A percentile compares a stretch with the other conserved stretches of the same genome.
phyloP scores from a whole-genome alignment of 1,284 basidiomycete species.

The Volvariella surrecta region DNA sequence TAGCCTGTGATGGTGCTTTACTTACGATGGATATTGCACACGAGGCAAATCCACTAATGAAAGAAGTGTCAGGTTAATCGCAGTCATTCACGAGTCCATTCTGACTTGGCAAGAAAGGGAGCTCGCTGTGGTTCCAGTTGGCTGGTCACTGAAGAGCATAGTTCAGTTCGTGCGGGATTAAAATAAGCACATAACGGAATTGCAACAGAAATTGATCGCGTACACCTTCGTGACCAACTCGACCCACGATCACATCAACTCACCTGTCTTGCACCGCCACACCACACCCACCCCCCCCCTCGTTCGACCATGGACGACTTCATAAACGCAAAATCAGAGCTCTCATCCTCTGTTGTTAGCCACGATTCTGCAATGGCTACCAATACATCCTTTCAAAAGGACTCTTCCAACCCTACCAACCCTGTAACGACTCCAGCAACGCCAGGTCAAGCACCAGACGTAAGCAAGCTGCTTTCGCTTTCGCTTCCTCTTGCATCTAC shows the following conservation, averaged over 20 bases:
- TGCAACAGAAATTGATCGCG: no score
- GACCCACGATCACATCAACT: background rate
- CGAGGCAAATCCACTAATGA: no score
- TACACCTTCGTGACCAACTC: no score
- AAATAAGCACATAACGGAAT: no score
- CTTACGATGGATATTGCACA: no score
- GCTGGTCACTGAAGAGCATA: no score
- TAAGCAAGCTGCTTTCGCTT: background rate
- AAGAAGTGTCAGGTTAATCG: no score
- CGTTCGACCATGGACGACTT: constrained; percentile 24
- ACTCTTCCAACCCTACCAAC: constrained; percentile 14
- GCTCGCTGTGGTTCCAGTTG: no score
- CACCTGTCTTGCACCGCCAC: background rate
- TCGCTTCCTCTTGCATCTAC: background rate
- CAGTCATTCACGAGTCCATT: no score
- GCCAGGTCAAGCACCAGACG: background rate
- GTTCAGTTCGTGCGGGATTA: no score
- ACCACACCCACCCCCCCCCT: background rate
- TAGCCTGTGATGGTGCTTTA: no score
- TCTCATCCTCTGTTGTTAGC: constrained; percentile 29
- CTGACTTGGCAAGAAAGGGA: no score
- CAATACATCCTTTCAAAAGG: constrained; percentile 28
- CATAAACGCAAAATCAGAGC: constrained; percentile 29
- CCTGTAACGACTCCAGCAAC: background rate
- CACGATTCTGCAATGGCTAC: constrained; percentile 32